Percentiles rank a stretch among this genome's conserved stretches.
Conservation (phyloP, 1,139 yeast genomes). For the Diutina sp. region DNA sequence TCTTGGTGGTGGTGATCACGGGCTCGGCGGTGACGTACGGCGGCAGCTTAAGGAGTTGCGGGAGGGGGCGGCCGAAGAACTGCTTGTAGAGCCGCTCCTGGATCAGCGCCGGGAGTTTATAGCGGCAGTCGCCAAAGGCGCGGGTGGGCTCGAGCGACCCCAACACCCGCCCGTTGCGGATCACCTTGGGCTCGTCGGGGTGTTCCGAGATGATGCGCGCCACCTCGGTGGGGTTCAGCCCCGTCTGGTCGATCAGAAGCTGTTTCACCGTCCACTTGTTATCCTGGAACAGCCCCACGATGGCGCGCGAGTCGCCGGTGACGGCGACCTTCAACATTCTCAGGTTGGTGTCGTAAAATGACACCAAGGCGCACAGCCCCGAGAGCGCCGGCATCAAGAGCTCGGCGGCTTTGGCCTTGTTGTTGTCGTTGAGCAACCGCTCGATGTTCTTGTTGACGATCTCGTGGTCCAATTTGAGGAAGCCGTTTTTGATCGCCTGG, state of each 20-base stretch:
- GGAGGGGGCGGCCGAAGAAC: constrained; percentile 55
- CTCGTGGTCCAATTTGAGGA: constrained; percentile 72
- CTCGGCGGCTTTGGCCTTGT: constrained; percentile 53
- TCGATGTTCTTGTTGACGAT: constrained; percentile 69
- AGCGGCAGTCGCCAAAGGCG: constrained; percentile 95
- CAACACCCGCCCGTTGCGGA: constrained; percentile 78
- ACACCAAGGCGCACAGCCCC: constrained; percentile 86
- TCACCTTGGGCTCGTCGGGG: constrained; percentile 78
- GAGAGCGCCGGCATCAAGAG: constrained; percentile 84
- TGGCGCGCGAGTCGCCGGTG: constrained; percentile 92
- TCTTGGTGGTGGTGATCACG: constrained; percentile 70
- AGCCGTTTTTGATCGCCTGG: constrained; percentile 71
- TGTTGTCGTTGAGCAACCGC: constrained; percentile 50
- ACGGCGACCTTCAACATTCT: constrained; percentile 77
- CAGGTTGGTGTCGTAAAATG: constrained; percentile 73
- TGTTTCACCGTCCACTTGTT: constrained; percentile 84
- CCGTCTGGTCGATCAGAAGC: constrained; percentile 86
- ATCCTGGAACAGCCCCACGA: constrained; percentile 60
- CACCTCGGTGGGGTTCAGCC: constrained; percentile 80
- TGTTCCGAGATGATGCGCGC: constrained; percentile 76
- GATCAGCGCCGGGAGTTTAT: constrained; percentile 61
- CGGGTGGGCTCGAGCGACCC: constrained; percentile 86
- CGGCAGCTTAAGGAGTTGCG: constrained; percentile 71
- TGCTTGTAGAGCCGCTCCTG: constrained; percentile 66
- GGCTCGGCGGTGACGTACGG: constrained; percentile 98